Evolutionary conservation across 2,329 filamentous ascomycete genomes (phyloP), one percentile per base, ranked within the genome.

Genomic region (Daldinia eschscholtzii): DNA sequence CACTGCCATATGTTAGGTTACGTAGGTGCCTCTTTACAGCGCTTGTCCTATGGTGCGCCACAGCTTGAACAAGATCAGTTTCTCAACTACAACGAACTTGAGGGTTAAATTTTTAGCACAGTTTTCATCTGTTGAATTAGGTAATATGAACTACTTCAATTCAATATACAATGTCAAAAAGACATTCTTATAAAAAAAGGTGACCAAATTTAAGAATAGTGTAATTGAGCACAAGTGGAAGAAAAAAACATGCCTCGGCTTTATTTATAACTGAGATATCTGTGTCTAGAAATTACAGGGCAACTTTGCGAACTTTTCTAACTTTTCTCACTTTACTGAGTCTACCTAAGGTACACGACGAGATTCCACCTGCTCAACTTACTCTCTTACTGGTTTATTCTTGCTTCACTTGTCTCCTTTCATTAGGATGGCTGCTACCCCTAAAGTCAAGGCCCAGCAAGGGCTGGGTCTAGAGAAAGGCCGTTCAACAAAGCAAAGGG

Each of bases 401-500:
- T 39, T 12, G 3, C 12, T n/a, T 12, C 33, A 30, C 44, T 7
- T 26, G 23, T 53, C 9, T 55, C 37, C 39, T 39, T 37, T 57
- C 12, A 42, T 23, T 33, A 63, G 30, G 10, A 76, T 76, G 74
- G 44, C 70, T 57, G 30, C 53, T 15, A 39, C 56, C 7, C 42
- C 59, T n/a, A 57, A 56, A 44, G 41, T 20, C 41, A 70, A 71
- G 26, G 28, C 57, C 48, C 35, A 61, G 23, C 53, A 62, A 52
- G 65, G 58, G 57, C 35, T 53, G 18, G 64, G 20, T 23, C 20
- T 23, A 23, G 20, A 23, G 20, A 23, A 23, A 23, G 20, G 64
- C 12, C 72, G 76, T 41, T 74, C 74, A 2, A 61, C 72, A 7
- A 77, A 70, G 61, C 70, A 78, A 57, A 75, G 59, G 58, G 77